Evolutionary conservation across 176 grass and related monocot genomes (phyloP).

Genomic region (Cymbopogon citratus): DNA sequence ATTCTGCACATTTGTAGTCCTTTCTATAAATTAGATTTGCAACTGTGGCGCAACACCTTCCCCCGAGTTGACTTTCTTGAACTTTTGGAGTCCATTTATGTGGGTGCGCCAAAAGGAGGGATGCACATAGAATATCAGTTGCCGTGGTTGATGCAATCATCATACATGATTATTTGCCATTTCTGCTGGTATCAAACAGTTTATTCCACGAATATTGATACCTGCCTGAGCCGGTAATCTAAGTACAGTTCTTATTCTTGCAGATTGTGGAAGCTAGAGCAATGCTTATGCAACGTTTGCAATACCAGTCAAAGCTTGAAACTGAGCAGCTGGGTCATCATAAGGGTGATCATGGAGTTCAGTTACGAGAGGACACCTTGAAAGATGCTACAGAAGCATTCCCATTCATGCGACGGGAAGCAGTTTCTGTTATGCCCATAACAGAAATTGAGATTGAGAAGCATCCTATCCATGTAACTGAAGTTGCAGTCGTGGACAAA

Average conservation of each 20-base stretch:
- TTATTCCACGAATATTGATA: neutral
- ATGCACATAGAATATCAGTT: neutral
- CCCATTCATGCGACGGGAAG: slow-evolving; percentile 18
- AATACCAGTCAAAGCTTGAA: slow-evolving; percentile 59
- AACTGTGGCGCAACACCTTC: neutral
- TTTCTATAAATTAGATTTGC: neutral
- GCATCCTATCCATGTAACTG: slow-evolving; percentile 55
- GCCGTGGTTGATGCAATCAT: neutral
- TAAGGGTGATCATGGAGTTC: slow-evolving; percentile 29
- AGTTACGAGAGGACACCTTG: slow-evolving; percentile 17
- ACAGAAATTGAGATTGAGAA: slow-evolving; percentile 61
- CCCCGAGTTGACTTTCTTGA: neutral
- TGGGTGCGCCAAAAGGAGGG: neutral
- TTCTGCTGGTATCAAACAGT: neutral
- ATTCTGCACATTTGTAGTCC: neutral
- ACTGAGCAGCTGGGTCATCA: slow-evolving; percentile 31
- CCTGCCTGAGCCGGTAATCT: neutral
- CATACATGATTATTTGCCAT: neutral
- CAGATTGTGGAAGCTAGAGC: slow-evolving; percentile 92
- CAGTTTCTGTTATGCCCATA: slow-evolving; percentile 28
- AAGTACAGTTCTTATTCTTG: slow-evolving; percentile 26
- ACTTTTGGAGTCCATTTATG: slow-evolving; percentile 4
- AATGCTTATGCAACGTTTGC: slow-evolving; percentile 73
- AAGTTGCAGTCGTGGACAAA: slow-evolving; percentile 61
- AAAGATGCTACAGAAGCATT: slow-evolving; percentile 34